A percentile compares a stretch with the other conserved stretches of the same genome.
These are phyloP conservation scores for Podila clonocystis DNA, from an alignment of 192 early-diverging fungal species.

Conservation along the genomic window DNA sequence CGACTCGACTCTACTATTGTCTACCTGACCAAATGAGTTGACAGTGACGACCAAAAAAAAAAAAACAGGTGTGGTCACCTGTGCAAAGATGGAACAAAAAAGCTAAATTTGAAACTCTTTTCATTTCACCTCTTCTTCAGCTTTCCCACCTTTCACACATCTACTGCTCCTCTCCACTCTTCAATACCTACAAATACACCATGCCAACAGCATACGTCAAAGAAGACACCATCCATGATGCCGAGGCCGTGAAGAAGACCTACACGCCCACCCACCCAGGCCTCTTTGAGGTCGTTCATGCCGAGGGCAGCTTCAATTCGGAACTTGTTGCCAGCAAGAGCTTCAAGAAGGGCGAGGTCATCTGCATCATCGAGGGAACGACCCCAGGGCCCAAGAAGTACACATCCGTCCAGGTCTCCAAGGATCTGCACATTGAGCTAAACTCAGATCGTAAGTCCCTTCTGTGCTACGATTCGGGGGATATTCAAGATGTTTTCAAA, in stretches of 20 bases:
- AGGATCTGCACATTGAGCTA: conserved; percentile 58
- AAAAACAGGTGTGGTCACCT: too few relatives aligned
- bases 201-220: conserved; percentile 19
- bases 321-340: conserved; percentile 47
- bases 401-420: conserved; percentile 59
- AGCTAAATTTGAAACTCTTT: not conserved
- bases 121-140: not conserved
- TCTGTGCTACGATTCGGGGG: not conserved
- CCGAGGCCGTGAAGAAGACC: conserved; percentile 14
- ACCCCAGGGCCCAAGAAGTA: conserved; percentile 60
- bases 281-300: conserved; percentile 46
- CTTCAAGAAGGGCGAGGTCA: conserved; percentile 47
- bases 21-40: too few relatives aligned
- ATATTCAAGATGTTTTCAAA: not conserved
- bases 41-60: not conserved
- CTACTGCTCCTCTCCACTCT: not conserved
- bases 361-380: conserved; percentile 53
- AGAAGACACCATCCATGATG: conserved; percentile 27
- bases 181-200: not conserved
- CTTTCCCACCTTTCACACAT: not conserved
- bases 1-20: too few relatives aligned
- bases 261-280: conserved; percentile 49
- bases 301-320: conserved; percentile 53
- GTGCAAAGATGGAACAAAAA: too few relatives aligned
- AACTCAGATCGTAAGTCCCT: conserved; percentile 56